Evolutionary conservation across 495 filamentous ascomycete species (phyloP), one percentile per base, ranked within the genome.

Genomic region (Podospora appendiculata): DNA sequence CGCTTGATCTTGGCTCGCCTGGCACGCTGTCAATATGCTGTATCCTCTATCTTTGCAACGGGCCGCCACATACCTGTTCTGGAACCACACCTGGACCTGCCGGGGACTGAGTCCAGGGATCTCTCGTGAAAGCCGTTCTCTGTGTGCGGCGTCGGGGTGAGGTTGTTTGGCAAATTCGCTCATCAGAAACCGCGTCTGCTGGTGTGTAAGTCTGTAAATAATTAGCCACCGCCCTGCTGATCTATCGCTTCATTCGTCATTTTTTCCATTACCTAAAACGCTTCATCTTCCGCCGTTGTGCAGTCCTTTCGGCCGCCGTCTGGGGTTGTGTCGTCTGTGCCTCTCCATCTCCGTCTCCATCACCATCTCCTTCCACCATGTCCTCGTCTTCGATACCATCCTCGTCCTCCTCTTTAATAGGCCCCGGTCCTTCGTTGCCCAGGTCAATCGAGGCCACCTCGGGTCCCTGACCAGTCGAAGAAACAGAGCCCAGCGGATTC

Each of bases 21-120:
- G 55, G 50, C 59, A 74, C 62, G 45, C 54, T 45, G 36, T 49
- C 54, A 59, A 54, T 45, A 61, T 51, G 38, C 48, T 55, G 16
- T 53, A 35, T 17, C 41, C 10, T 16, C 14, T 34, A 8, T 32
- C 44, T 32, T 47, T 47, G 18, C 17, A 9, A 11, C 11, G 25
- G 25, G 2, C 25, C 25, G n/a, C n/a, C 35, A 25, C 78, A 57
- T 78, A 95, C 92, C 92, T 83, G 70, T 97, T 97, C 70, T 97
- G 92, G 69, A 97, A 97, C 92, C 92, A 97, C 53, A 97, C 92
- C 72, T 97, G 92, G 8, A 97, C 92, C 65, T 97, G 92, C 52
- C 92, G 82, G 40, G 92, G 89, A 53, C 88, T 96, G 42, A 97
- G 72, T 9, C 92, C 92, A 41, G 92, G 92, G 48, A 97, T 96